Evolutionary conservation across 2,329 filamentous ascomycete species (phyloP).

Genomic region (Talaromyces verruculosus): DNA sequence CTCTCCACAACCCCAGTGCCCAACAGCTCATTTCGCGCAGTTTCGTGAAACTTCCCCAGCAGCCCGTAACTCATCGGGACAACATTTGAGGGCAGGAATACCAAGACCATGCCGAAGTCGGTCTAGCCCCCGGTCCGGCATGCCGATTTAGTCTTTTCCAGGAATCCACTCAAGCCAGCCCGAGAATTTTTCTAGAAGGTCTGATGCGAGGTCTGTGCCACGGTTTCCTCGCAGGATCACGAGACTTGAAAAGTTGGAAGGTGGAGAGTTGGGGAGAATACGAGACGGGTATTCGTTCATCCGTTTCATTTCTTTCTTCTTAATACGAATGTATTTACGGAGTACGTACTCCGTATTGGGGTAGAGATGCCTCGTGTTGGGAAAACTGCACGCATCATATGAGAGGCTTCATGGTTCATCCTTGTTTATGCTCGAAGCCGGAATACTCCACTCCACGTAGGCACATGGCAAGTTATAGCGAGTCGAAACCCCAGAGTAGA

Average conservation of each 20-base stretch:
- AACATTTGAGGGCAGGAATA: not conserved
- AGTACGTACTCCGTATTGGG: not conserved
- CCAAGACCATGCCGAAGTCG: not conserved
- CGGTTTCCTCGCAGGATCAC: not conserved
- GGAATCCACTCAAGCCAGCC: not conserved
- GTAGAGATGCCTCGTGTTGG: not conserved
- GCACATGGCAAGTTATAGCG: no score
- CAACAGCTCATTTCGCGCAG: not conserved
- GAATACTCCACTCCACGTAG: no score
- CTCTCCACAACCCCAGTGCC: not conserved
- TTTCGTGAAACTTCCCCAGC: not conserved
- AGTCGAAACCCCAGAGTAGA: no score
- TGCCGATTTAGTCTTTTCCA: not conserved
- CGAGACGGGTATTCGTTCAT: not conserved
- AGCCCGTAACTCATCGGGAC: not conserved
- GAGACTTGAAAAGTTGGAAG: not conserved
- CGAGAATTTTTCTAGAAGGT: not conserved
- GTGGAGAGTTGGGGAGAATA: not conserved
- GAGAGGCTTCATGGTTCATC: not conserved
- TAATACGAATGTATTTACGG: not conserved
- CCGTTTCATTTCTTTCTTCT: not conserved
- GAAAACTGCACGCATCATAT: not conserved
- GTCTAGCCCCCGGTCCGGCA: constrained; percentile 6
- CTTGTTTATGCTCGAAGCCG: no score
- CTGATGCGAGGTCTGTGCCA: not conserved